Conservation (phyloP, 164 flowering plant genomes). For the Nymphaea thermarum region DNA sequence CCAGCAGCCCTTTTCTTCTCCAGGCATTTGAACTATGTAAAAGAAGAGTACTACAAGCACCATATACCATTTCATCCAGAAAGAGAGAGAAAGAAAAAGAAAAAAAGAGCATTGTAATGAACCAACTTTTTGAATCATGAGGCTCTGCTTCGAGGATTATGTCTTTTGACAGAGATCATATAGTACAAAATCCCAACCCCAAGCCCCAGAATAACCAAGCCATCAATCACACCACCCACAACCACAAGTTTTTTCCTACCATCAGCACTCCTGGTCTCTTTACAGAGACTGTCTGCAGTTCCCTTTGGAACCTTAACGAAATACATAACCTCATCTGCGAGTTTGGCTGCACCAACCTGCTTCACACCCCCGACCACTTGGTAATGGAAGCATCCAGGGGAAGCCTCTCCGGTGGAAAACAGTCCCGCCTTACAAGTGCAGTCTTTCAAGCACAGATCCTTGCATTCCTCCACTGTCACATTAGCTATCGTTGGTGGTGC, state of each 20-base stretch:
- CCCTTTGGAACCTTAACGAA: constrained; percentile 65
- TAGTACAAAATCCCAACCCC: constrained; percentile 52
- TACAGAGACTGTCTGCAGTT: not conserved
- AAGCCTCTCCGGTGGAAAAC: constrained; percentile 13
- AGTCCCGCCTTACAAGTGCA: constrained; percentile 56
- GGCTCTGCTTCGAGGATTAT: too few relatives aligned
- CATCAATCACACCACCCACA: constrained; percentile 50
- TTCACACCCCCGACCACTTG: constrained; percentile 51
- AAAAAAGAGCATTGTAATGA: too few relatives aligned
- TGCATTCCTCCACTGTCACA: constrained; percentile 43
- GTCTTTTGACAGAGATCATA: too few relatives aligned
- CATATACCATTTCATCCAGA: too few relatives aligned
- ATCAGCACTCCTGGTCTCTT: constrained; percentile 11
- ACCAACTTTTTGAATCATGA: too few relatives aligned
- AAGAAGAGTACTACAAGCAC: too few relatives aligned
- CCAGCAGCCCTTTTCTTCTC: too few relatives aligned
- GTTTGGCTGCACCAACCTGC: constrained; percentile 23
- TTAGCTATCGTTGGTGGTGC: constrained; percentile 15
- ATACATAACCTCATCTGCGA: constrained; percentile 21
- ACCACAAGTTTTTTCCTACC: constrained; percentile 45
- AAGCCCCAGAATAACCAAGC: constrained; percentile 34
- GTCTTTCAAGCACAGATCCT: constrained; percentile 33
- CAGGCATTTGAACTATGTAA: too few relatives aligned
- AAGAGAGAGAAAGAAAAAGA: too few relatives aligned
- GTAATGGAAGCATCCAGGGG: constrained; percentile 37